Conservation (phyloP, 1,139 yeast genomes). For the Scheffersomyces quercinus region DNA sequence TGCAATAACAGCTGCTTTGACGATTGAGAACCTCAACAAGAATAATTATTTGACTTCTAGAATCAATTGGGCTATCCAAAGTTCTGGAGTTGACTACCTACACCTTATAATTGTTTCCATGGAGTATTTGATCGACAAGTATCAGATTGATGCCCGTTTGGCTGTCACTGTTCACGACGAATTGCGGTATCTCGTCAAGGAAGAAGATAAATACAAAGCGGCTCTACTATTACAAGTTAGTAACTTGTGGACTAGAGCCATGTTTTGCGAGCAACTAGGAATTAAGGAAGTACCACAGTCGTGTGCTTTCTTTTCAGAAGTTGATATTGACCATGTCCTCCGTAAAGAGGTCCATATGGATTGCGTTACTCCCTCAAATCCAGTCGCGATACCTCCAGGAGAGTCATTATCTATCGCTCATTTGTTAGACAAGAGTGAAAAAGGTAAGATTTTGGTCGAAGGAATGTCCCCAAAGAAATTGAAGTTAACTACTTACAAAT, state of each 20-base stretch:
- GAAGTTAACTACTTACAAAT: conserved; percentile 13
- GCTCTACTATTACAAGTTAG: conserved; percentile 86
- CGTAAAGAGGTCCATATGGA: conserved; percentile 88
- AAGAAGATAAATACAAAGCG: conserved; percentile 70
- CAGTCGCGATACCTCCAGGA: conserved; percentile 72
- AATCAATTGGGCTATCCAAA: conserved; percentile 97
- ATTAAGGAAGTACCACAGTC: conserved; percentile 88
- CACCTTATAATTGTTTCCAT: conserved; percentile 83
- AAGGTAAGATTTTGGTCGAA: conserved; percentile 20
- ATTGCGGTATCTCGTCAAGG: conserved; percentile 74
- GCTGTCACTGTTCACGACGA: conserved; percentile 95
- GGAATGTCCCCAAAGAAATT: conserved; percentile 6
- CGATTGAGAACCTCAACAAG: conserved; percentile 61
- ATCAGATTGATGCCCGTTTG: conserved; percentile 73
- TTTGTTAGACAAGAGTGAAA: conserved; percentile 42
- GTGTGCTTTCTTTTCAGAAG: conserved; percentile 93
- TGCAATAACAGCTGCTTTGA: conserved; percentile 84
- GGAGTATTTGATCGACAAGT: conserved; percentile 74
- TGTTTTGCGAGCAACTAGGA: conserved; percentile 92
- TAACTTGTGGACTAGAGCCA: conserved; percentile 94
- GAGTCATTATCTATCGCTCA: conserved; percentile 64
- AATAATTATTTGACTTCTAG: conserved; percentile 81
- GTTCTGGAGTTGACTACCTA: conserved; percentile 95
- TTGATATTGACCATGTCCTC: conserved; percentile 84
- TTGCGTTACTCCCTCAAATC: conserved; percentile 89